Evolutionary conservation across 768 basidiomycete genomes (phyloP), one percentile per base, ranked within the genome.

Genomic region (Lentinula sp.): DNA sequence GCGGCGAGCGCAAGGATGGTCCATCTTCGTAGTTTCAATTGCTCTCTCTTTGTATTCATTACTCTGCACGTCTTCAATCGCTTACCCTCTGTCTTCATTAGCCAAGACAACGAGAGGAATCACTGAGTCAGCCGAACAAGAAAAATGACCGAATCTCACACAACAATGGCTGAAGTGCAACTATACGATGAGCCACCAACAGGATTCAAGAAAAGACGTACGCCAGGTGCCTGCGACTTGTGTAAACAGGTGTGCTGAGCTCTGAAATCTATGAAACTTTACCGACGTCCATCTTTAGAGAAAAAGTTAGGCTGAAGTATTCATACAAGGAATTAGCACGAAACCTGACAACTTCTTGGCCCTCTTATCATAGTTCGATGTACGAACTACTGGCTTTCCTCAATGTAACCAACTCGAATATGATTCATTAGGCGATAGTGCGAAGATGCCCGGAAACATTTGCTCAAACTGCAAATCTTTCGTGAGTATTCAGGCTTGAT

Each of bases 191-290:
- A 40, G 40, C 37, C 53, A 4, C 9, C 55, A 5, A 21, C 18
- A 15, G 40, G 55, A 8, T 56, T 42, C 39, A 84, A 85, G 75
- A 80, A 80, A 65, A 71, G 83, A 34, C 70, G 79, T 55, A 75
- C 84, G 15, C 79, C 80, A 69, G 71, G 83, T 37, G 85, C 85
- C 4, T 87, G 86, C 65, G 86, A 87, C 63, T 75, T 80, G 0
- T 87, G 86, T 66, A 74, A 84, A 46, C 75, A 59, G 57, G 55
- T 56, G 8, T 39, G 53, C 34, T 11, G 13, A 13, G 6, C 21
- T 31, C 8, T 42, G 2, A 18, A 13, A 21, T 37, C n/a, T 37
- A 31, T 21, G 39, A 11, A 1, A 8, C 16, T 43, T 15, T n/a
- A 28, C 21, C n/a, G 15, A 40, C 15, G 11, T 35, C 7, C 18